phyloP scores from a whole-genome alignment of 176 grass and related monocot species.

The Zoysia japonica region DNA sequence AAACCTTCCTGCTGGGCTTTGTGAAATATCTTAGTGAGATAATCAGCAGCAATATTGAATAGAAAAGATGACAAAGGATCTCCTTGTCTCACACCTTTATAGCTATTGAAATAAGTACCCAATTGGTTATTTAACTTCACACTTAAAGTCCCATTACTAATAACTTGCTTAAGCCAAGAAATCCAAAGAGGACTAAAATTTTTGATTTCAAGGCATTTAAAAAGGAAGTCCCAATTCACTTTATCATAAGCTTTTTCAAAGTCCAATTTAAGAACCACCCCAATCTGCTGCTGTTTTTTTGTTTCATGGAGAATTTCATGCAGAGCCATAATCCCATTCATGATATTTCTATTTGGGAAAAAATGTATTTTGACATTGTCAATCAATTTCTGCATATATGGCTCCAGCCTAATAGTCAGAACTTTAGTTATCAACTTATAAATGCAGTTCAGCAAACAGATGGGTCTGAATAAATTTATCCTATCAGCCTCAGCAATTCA shows the following conservation, averaged over 20 bases:
- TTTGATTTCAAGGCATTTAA: no score
- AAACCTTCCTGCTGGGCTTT: no score
- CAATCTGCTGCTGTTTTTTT: neutral
- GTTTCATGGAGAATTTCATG: neutral
- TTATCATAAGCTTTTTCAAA: neutral
- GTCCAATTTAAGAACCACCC: neutral
- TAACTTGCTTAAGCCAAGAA: no score
- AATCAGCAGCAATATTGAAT: no score
- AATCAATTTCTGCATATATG: neutral
- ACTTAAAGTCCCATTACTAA: no score
- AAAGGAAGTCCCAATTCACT: no score
- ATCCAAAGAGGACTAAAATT: no score
- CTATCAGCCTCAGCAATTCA: neutral
- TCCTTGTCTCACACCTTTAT: no score
- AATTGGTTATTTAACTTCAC: no score
- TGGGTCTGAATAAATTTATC: neutral
- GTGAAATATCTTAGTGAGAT: no score
- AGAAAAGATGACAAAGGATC: no score
- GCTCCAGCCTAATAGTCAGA: rapidly evolving
- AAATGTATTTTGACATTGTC: neutral
- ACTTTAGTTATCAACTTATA: neutral
- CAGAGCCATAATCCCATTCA: neutral
- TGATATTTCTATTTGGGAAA: neutral
- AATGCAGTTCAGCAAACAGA: neutral
- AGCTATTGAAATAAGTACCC: no score